Evolutionary conservation across 1,284 basidiomycete species (phyloP), one percentile per base, ranked within the genome.

Genomic region (Ganoderma lingzhi): DNA sequence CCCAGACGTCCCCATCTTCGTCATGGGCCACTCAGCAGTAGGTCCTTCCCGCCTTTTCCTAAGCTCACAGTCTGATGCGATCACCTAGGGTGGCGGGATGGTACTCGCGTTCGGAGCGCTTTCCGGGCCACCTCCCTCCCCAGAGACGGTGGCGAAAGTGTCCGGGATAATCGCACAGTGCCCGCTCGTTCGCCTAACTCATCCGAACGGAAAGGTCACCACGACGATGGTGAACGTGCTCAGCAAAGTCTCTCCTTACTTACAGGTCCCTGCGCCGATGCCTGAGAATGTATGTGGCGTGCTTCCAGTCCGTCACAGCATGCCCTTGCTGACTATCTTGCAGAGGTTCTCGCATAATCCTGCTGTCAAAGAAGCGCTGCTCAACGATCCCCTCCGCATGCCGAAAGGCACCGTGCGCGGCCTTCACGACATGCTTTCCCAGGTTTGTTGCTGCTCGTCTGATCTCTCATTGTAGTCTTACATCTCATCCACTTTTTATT

Each of bases 21-120:
- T 96, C 42, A 87, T 91, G 82, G 95, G 94, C 0, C 93, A 96
- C 78, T 95, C 93, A 3, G 95, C 96, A 93, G 93, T 93, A 53
- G 0, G 48, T 14, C 14, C 48, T 53, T 53, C 48, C 23, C 10
- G 23, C 14, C 12, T 12, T 15, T 28, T 23, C 10, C 12, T 9
- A 8, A 23, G 45, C 15, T n/a, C 45, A 35, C 35, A 35, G 35
- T n/a, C n/a, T 45, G 15, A 48, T 3, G 3, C 3, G 42, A 12
- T 48, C 6, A 6, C 45, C 3, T 28, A 53, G 48, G 48, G 48
- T 53, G 48, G 48, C 48, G 48, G 23, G 5, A 28, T 53, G 48
- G 48, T 53, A 2, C 48, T 53, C 12, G 48, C 48, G 10, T 53
- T 53, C 23, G 48, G 48, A 28, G 48, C 86, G 0, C 84, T 87